Base-by-base conservation (phyloP, 371 early-diverging fungal species). In the Batkoa obscura region DNA sequence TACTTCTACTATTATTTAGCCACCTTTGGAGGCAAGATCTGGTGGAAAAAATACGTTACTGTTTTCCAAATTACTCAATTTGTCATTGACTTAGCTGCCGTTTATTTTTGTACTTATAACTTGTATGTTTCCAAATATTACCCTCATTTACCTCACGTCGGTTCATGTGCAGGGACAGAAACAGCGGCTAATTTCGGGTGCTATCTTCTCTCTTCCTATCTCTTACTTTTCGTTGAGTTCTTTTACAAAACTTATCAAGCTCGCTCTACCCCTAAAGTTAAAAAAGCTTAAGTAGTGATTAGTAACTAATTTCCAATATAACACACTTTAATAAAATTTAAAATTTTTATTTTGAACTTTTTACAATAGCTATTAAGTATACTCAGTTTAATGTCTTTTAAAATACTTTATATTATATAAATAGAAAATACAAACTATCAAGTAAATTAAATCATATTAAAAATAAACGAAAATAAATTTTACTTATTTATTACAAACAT, bases 11-110 rank as follows among this genome's bases (percentile, higher is more conserved):
- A 91, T 72, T 86, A 81, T 72, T 81, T 86, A 57, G 84, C 88
- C 6, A 81, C 87, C 51, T 75, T 84, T 52, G 84, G 85, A 39
- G 80, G 75, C 66, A 76, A 78, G 67, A 77, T 87, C 62, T 90
- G 89, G 90, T 90, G 90, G 90, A 91, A 91, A 76, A 80, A 84
- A 63, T 79, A 84, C 64, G 72, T 91, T 57, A 91, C 92, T 37
- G 84, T 88, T 8, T 68, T 89, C 61, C 92, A 91, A 69, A 91
- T 91, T 61, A 66, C 72, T 58, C 92, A 91, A 71, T 91, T 91
- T 57, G 73, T 91, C 54, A 79, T 88, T 53, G 92, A 90, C 64
- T 71, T 83, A 59, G 72, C 70, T 33, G 67, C 80, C 59, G 78
- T 83, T 67, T 85, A 85, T 66, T 84, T 80, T 70, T 81, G 82